Percentiles rank a stretch among this genome's conserved stretches.
Evolutionary conservation across 2,329 filamentous ascomycete species (phyloP).

Genomic region (Aspergillus texensis): DNA sequence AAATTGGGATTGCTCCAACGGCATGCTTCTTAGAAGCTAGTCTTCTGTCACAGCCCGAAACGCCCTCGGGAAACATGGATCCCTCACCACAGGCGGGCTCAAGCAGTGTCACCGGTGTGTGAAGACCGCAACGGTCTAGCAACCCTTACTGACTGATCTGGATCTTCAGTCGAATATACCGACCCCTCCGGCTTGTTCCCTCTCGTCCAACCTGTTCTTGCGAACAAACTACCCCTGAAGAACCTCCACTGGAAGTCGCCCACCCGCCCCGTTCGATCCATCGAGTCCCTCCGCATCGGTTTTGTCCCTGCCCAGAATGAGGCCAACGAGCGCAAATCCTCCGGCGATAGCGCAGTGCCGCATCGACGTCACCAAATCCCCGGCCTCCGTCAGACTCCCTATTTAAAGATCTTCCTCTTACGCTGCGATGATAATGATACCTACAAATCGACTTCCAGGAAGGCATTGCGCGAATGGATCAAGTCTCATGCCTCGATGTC

Average conservation of each 20-base stretch:
- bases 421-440: conserved; percentile 94
- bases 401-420: conserved; percentile 85
- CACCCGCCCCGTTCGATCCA: conserved; percentile 85
- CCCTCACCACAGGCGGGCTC: conserved; percentile 58
- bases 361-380: conserved; percentile 88
- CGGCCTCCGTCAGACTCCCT: conserved; percentile 87
- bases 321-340: conserved; percentile 36
- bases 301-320: conserved; percentile 66
- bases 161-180: conserved; percentile 80
- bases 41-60: conserved; percentile 25
- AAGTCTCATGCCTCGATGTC: conserved; percentile 70
- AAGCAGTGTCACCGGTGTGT: conserved; percentile 71
- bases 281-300: conserved; percentile 88
- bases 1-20: conserved; percentile 19
- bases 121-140: conserved; percentile 5
- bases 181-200: conserved; percentile 90
- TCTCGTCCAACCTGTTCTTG: conserved; percentile 74
- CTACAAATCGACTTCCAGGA: conserved; percentile 79
- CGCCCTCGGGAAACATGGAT: conserved; percentile 43
- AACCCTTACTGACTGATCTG: background rate
- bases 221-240: conserved; percentile 77
- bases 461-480: conserved; percentile 87
- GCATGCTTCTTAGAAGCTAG: conserved; percentile 29
- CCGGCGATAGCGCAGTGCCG: conserved; percentile 41
- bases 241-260: conserved; percentile 98